A percentile compares a stretch with the other conserved stretches of the same genome.
phyloP scores from a whole-genome alignment of 169 alveolate genomes.

The Toxoplasma gondii region DNA sequence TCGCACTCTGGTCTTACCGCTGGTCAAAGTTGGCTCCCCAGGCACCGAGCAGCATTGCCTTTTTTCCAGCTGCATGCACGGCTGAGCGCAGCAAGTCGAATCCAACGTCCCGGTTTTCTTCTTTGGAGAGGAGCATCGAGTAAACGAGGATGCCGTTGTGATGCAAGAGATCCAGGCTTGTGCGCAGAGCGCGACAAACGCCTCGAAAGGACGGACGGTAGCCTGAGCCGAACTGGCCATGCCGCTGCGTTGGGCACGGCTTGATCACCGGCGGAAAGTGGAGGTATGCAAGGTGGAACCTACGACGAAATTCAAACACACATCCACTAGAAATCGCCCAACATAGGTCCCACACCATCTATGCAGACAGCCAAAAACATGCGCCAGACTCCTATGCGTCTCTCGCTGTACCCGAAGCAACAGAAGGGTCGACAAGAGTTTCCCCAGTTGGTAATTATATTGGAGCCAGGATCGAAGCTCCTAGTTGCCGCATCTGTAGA shows the following conservation, averaged over 20 bases:
- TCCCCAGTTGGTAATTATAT: too few relatives aligned
- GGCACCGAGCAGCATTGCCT: neutral
- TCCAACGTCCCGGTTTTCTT: neutral
- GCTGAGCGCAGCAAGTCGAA: conserved; percentile 26
- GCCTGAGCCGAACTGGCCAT: conserved; percentile 63
- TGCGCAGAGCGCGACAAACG: conserved; percentile 6
- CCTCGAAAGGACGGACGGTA: conserved; percentile 61
- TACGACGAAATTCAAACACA: neutral
- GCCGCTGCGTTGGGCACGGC: conserved; percentile 5
- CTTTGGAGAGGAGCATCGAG: neutral
- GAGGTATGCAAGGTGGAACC: conserved; percentile 54
- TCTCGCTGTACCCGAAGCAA: too few relatives aligned
- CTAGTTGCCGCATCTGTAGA: too few relatives aligned
- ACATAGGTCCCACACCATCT: too few relatives aligned
- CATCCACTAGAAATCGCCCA: too few relatives aligned
- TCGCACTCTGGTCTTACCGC: neutral
- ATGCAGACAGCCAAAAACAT: too few relatives aligned
- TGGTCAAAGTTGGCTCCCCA: neutral
- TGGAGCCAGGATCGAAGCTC: too few relatives aligned
- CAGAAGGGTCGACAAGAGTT: too few relatives aligned
- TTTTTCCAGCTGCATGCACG: neutral
- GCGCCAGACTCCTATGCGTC: too few relatives aligned
- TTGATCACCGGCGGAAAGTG: conserved; percentile 49
- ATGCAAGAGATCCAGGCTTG: neutral
- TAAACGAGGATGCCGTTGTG: neutral